A percentile compares a stretch with the other conserved stretches of the same genome.
Conservation (phyloP, 2,329 filamentous ascomycete genomes). For the Aureobasidium sp. region DNA sequence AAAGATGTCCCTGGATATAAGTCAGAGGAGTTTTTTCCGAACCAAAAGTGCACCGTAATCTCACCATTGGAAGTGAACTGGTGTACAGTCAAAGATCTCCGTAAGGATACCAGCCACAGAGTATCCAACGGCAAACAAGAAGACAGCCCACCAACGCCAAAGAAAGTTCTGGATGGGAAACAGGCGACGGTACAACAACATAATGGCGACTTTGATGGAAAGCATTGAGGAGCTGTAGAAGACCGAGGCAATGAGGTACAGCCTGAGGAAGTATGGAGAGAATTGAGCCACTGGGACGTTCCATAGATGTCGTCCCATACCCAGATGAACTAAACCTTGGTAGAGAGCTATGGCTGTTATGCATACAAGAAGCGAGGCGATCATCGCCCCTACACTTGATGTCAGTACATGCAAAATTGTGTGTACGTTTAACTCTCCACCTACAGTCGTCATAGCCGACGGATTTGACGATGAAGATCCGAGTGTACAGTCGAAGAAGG, state of each 20-base stretch:
- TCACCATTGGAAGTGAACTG: constrained; percentile 9
- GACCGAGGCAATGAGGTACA: constrained; percentile 3
- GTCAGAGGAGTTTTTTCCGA: neutral
- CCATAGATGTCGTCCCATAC: constrained; percentile 8
- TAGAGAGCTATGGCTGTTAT: constrained; percentile 5
- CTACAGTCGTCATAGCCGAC: constrained; percentile 8
- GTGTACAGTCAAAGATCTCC: constrained; percentile 9
- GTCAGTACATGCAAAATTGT: neutral
- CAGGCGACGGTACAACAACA: constrained; percentile 9
- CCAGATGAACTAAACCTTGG: constrained; percentile 1
- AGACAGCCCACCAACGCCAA: constrained; percentile 9
- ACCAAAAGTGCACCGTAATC: neutral
- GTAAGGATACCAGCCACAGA: constrained; percentile 5
- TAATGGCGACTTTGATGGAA: constrained; percentile 19
- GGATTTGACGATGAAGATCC: constrained; percentile 9
- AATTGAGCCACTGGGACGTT: constrained; percentile 1
- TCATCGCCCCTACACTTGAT: neutral
- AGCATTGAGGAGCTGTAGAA: constrained; percentile 11
- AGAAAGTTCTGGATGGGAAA: constrained; percentile 9
- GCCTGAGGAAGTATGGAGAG: constrained; percentile 2
- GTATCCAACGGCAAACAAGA: constrained; percentile 7
- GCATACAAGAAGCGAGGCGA: constrained; percentile 2
- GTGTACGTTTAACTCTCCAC: neutral
- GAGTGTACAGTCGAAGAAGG: constrained; percentile 6
- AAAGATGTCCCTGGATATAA: neutral